phyloP scores from a whole-genome alignment of 106 monocot species.

The Allium cepa region DNA sequence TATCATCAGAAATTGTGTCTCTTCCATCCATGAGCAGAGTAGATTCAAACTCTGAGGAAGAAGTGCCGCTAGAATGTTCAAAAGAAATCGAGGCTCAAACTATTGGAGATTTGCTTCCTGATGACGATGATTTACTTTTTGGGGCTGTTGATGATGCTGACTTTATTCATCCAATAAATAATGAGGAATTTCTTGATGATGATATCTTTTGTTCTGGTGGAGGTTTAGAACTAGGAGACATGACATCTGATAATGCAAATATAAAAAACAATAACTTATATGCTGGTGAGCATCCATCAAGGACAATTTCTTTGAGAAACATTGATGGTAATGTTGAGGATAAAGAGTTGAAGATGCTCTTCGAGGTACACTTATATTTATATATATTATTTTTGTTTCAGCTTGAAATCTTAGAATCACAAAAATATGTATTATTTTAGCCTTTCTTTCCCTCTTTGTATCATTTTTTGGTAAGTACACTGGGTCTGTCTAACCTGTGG shows the following conservation, averaged over 20 bases:
- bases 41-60: slow-evolving; percentile 32
- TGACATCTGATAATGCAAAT: slow-evolving; percentile 7
- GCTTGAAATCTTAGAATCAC: no score
- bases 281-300: slow-evolving; percentile 50
- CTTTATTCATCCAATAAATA: slow-evolving; percentile 11
- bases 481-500: not conserved
- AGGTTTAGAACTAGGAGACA: slow-evolving; percentile 61
- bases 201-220: slow-evolving; percentile 67
- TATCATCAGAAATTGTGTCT: slow-evolving; percentile 25
- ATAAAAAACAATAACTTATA: slow-evolving; percentile 9
- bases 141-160: slow-evolving; percentile 44
- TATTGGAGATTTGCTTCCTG: slow-evolving; percentile 82
- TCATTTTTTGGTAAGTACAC: not conserved
- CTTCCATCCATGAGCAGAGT: slow-evolving; percentile 21
- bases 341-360: slow-evolving; percentile 53
- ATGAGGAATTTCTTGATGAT: slow-evolving; percentile 26
- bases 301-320: slow-evolving; percentile 60
- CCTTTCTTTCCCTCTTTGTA: not conserved
- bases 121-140: slow-evolving; percentile 70
- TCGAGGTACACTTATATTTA: slow-evolving; percentile 37
- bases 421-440: slow-evolving; percentile 1
- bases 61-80: slow-evolving; percentile 42
- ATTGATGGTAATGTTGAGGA: slow-evolving; percentile 69
- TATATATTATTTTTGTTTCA: no score
- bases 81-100: slow-evolving; percentile 84